Base-by-base conservation (phyloP, 2,329 filamentous ascomycete genomes). In the Plenodomus biglobosus region DNA sequence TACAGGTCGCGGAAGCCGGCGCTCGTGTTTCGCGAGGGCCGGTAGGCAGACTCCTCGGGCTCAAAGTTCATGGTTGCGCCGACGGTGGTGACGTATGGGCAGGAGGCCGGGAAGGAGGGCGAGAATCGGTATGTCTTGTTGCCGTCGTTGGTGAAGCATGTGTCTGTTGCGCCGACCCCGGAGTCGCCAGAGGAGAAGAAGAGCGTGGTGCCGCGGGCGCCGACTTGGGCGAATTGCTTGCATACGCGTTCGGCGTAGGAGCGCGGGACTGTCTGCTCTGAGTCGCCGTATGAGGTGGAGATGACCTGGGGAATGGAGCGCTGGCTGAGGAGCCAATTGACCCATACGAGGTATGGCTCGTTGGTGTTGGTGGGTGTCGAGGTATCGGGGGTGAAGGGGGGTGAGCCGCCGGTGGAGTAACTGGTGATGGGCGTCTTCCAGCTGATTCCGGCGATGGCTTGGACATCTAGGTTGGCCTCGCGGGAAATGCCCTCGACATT, bases 21-120 rank as follows among this genome's bases (percentile, higher is more conserved):
- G 0, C 50, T 52, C 0, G 57, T 59, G 52, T 68, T 68, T 17
- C 55, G 50, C 1, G 55, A 40, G 1, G 68, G 37, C 6, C 65
- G 52, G 58, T 74, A 75, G 17, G 78, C 76, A 3, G 75, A 75
- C 15, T 75, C 75, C 52, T 86, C 85, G 1, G 83, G 83, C 50
- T 76, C 64, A 36, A 78, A 73, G 53, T 75, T 70, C 53, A 75
- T 72, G 1, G 83, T 85, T 1, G 81, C 85, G 6, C 86, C 86
- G 1, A 89, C 80, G 2, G 79, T 73, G 0, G 86, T 89, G 7
- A 88, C 80, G 66, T 82, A 89, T 0, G 85, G 86, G 58, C 86
- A 90, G 0, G 80, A 79, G 0, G 80, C 80, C 0, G 86, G 86
- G 69, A 88, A 90, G 4, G 77, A 79, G 1, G 84, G 78, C 22